A percentile compares a stretch with the other conserved stretches of the same genome.
phyloP scores from a whole-genome alignment of 2,329 filamentous ascomycete genomes.

The Colletotrichum sojae region DNA sequence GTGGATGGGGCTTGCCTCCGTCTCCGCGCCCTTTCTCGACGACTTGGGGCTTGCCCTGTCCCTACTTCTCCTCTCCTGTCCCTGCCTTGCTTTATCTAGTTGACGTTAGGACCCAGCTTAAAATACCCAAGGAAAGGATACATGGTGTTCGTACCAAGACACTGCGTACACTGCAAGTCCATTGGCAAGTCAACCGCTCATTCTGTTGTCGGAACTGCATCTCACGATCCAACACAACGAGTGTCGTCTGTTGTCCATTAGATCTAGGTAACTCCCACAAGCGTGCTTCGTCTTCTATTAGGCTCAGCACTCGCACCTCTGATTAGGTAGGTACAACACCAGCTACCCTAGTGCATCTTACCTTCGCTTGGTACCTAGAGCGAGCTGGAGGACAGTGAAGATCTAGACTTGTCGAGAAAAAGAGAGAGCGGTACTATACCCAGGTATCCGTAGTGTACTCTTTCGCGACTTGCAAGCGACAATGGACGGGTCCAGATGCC shows the following conservation, averaged over 20 bases:
- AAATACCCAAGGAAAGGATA: too few species aligned
- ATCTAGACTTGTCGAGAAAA: background rate
- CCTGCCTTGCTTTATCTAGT: background rate
- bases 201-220: background rate
- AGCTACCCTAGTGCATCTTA: too few species aligned
- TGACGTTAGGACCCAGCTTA: too few species aligned
- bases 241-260: background rate
- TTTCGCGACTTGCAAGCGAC: conserved; percentile 16
- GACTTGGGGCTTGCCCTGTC: conserved; percentile 30
- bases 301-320: too few species aligned
- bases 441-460: background rate
- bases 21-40: background rate
- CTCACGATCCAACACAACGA: conserved; percentile 19
- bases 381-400: too few species aligned
- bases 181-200: too few species aligned
- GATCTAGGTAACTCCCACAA: background rate
- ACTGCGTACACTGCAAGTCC: too few species aligned
- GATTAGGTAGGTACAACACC: too few species aligned
- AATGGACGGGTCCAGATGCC: conserved; percentile 14
- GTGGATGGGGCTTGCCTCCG: background rate
- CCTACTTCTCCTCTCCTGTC: background rate
- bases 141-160: too few species aligned
- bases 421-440: background rate
- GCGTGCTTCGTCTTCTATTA: too few species aligned
- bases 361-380: too few species aligned